A percentile compares a stretch with the other conserved stretches of the same genome.
These are phyloP conservation scores for Lophium mytilinum DNA, from an alignment of 495 filamentous ascomycete genomes.

Conservation along the genomic window DNA sequence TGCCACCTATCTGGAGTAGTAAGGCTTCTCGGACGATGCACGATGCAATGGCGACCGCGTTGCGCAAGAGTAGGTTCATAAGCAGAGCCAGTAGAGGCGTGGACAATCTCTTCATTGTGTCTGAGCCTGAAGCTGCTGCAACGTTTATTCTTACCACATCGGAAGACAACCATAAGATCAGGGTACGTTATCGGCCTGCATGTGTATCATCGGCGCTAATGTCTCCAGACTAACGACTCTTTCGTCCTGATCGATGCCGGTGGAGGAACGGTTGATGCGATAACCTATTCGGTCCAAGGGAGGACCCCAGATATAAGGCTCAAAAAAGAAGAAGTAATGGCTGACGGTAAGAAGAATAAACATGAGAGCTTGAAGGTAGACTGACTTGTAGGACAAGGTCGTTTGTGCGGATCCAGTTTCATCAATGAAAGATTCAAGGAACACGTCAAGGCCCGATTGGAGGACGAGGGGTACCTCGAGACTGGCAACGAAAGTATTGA, in stretches of 20 bases:
- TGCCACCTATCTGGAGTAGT: slow-evolving; percentile 29
- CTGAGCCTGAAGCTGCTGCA: slow-evolving; percentile 33
- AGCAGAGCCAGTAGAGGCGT: slow-evolving; percentile 3
- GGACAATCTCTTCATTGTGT: slow-evolving; percentile 28
- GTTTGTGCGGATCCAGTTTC: slow-evolving; percentile 6
- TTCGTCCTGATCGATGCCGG: slow-evolving; percentile 28
- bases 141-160: slow-evolving; percentile 23
- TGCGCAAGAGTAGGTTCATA: slow-evolving; percentile 17
- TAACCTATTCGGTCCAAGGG: slow-evolving; percentile 34
- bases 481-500: slow-evolving; percentile 4
- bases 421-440: slow-evolving; percentile 9
- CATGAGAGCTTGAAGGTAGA: not conserved
- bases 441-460: not conserved
- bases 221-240: not conserved
- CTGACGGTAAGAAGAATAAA: slow-evolving; percentile 1
- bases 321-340: slow-evolving; percentile 4
- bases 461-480: slow-evolving; percentile 3
- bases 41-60: slow-evolving; percentile 25
- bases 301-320: slow-evolving; percentile 1
- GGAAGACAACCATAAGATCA: slow-evolving; percentile 3
- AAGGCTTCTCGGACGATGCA: slow-evolving; percentile 31
- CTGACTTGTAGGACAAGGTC: slow-evolving; percentile 1
- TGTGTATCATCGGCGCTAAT: not conserved
- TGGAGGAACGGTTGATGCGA: slow-evolving; percentile 39
- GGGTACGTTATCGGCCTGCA: slow-evolving; percentile 11